Evolutionary conservation across 345 rosid species (phyloP).

Genomic region (Tarenaya hassleriana): DNA sequence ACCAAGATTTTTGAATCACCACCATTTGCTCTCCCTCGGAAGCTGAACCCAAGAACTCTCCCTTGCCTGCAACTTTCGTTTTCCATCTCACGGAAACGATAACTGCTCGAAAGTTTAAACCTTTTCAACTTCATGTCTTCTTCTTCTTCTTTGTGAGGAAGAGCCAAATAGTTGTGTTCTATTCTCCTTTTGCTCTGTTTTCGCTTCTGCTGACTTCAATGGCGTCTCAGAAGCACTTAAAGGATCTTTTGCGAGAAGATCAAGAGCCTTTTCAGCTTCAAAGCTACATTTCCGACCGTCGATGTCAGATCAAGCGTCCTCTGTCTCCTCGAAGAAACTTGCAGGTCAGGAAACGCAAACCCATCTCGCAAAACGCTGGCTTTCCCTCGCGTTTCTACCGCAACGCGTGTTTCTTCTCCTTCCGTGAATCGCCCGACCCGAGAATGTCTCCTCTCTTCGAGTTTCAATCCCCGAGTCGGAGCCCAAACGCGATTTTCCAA

Average conservation of each 20-base stretch:
- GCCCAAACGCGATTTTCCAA: constrained; percentile 46
- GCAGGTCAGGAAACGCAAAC: constrained; percentile 53
- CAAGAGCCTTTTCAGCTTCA: constrained; percentile 82
- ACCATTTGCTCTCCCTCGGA: constrained; percentile 23
- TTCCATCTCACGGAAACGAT: constrained; percentile 3
- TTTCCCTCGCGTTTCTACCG: constrained; percentile 49
- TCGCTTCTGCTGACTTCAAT: constrained; percentile 6
- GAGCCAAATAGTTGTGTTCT: too few relatives aligned
- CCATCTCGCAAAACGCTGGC: constrained; percentile 37
- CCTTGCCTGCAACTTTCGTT: constrained; percentile 1
- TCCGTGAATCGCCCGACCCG: constrained; percentile 53
- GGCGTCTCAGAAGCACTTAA: constrained; percentile 57
- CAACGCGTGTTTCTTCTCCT: constrained; percentile 64
- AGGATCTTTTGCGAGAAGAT: constrained; percentile 68
- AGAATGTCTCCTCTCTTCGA: constrained; percentile 70
- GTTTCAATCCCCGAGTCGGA: constrained; percentile 43
- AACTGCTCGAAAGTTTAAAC: constrained; percentile 31
- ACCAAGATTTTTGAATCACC: constrained; percentile 53
- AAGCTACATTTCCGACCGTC: constrained; percentile 54
- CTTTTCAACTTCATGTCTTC: constrained; percentile 20
- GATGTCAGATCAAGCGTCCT: constrained; percentile 35
- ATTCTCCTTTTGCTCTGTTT: constrained; percentile 10
- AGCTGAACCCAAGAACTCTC: constrained; percentile 15
- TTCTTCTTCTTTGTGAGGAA: constrained; percentile 14
- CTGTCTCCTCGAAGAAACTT: constrained; percentile 26